Evolutionary conservation across 2,329 filamentous ascomycete species (phyloP).

Genomic region (Paecilomyces dactylethromorphus): DNA sequence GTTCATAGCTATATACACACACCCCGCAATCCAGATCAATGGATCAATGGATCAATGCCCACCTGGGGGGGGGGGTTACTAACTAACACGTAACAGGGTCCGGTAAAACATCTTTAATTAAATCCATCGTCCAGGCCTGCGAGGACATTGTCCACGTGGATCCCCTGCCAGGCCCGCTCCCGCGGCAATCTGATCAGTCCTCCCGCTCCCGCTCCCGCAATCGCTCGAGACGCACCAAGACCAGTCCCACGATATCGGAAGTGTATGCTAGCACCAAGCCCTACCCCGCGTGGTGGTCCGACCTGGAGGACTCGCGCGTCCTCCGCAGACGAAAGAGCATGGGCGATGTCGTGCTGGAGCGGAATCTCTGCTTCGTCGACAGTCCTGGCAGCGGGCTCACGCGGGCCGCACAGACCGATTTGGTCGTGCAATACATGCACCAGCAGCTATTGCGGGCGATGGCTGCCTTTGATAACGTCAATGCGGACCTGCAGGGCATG

Average conservation of each 20-base stretch:
- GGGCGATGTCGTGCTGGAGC: conserved; percentile 72
- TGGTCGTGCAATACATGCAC: conserved; percentile 66
- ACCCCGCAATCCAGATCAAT: not conserved
- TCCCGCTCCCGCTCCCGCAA: conserved; percentile 12
- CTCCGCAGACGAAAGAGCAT: conserved; percentile 62
- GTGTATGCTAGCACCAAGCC: conserved; percentile 75
- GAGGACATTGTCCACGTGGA: conserved; percentile 94
- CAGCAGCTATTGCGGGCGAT: conserved; percentile 58
- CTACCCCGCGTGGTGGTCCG: conserved; percentile 85
- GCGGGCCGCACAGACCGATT: conserved; percentile 47
- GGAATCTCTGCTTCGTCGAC: conserved; percentile 92
- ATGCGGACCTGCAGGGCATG: conserved; percentile 68
- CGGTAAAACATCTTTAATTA: conserved; percentile 86
- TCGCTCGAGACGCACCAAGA: conserved; percentile 12
- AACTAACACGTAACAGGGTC: conserved; percentile 50
- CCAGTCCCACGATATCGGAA: conserved; percentile 48
- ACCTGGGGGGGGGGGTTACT: too few species aligned
- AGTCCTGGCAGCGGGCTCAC: conserved; percentile 58
- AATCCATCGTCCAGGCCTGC: conserved; percentile 77
- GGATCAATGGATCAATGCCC: too few species aligned
- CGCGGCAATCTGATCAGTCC: conserved; percentile 13
- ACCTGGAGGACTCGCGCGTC: conserved; percentile 60
- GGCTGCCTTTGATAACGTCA: conserved; percentile 56
- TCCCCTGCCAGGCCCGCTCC: conserved; percentile 35
- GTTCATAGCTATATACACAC: too few species aligned